phyloP scores from a whole-genome alignment of 2,329 filamentous ascomycete species.

The Aspergillus quadricinctus region DNA sequence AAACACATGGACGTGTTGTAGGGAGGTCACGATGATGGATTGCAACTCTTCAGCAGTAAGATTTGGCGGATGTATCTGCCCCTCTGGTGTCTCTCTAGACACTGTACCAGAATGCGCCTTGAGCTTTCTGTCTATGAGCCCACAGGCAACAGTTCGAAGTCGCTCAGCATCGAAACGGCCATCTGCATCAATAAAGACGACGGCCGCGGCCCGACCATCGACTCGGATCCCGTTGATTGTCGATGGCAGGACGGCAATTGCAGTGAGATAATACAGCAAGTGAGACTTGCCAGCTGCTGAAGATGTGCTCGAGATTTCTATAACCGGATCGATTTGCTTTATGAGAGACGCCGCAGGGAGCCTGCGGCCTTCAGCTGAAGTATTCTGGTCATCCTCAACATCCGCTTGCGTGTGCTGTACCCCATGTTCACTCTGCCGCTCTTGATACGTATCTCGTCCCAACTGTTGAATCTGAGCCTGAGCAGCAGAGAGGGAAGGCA shows the following conservation, averaged over 20 bases:
- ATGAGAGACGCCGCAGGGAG: neutral
- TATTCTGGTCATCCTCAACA: neutral
- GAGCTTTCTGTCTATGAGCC: constrained; percentile 20
- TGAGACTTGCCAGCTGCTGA: constrained; percentile 56
- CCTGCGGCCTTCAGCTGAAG: neutral
- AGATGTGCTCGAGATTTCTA: constrained; percentile 52
- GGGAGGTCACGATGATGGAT: constrained; percentile 32
- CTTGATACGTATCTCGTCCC: constrained; percentile 2
- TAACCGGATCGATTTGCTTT: constrained; percentile 29
- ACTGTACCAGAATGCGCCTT: neutral
- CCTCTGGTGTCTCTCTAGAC: neutral
- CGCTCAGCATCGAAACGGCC: constrained; percentile 49
- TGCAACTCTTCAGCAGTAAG: constrained; percentile 13
- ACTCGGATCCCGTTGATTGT: constrained; percentile 27
- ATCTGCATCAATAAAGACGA: constrained; percentile 55
- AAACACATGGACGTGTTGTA: constrained; percentile 58
- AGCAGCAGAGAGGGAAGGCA: constrained; percentile 14
- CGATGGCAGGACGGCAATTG: constrained; percentile 48
- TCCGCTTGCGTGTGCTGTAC: constrained; percentile 2
- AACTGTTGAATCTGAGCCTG: constrained; percentile 3
- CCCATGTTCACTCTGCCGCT: constrained; percentile 8
- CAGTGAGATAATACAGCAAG: constrained; percentile 54
- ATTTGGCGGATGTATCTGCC: neutral
- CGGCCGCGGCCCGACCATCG: constrained; percentile 45
- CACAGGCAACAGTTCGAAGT: constrained; percentile 33